Conservation (phyloP, 148 eudicot genomes). For the Vaccinium macrocarpon region DNA sequence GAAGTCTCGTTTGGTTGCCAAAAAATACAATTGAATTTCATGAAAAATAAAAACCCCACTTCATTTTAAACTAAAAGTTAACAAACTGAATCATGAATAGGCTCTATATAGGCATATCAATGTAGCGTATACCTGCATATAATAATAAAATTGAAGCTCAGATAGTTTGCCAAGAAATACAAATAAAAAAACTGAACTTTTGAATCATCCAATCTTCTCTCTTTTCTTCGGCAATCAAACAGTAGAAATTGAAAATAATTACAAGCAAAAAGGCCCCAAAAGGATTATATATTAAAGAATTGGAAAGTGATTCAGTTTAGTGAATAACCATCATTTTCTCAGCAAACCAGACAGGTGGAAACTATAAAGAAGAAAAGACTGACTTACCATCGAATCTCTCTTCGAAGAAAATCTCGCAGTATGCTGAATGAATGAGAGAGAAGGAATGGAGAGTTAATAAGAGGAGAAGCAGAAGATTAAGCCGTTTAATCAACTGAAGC, state of each 20-base stretch:
- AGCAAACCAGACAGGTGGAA: slow-evolving; percentile 11
- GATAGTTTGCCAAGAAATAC: not conserved
- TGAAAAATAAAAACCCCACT: not conserved
- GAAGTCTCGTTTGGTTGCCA: not conserved
- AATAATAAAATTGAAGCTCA: not conserved
- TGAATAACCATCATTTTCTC: not conserved
- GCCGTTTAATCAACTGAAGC: slow-evolving; percentile 8
- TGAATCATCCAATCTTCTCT: not conserved
- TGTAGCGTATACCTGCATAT: not conserved
- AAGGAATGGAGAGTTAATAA: slow-evolving; percentile 8
- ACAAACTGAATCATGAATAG: not conserved
- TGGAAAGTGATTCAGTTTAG: not conserved
- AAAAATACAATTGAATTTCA: not conserved
- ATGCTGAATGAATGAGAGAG: slow-evolving; percentile 14
- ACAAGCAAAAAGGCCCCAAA: not conserved
- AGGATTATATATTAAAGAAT: not conserved
- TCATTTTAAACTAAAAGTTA: not conserved
- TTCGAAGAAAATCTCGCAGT: slow-evolving; percentile 50
- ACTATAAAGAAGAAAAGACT: not conserved
- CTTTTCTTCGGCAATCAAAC: slow-evolving; percentile 9
- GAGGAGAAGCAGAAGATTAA: slow-evolving; percentile 23
- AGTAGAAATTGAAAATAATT: not conserved
- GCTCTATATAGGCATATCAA: not conserved
- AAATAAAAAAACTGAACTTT: not conserved
- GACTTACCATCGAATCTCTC: slow-evolving; percentile 53